A percentile compares a stretch with the other conserved stretches of the same genome.
These are phyloP conservation scores for Phytophthora citrophthora DNA, from an alignment of 352 stramenopile genomes.

Conservation along the genomic window DNA sequence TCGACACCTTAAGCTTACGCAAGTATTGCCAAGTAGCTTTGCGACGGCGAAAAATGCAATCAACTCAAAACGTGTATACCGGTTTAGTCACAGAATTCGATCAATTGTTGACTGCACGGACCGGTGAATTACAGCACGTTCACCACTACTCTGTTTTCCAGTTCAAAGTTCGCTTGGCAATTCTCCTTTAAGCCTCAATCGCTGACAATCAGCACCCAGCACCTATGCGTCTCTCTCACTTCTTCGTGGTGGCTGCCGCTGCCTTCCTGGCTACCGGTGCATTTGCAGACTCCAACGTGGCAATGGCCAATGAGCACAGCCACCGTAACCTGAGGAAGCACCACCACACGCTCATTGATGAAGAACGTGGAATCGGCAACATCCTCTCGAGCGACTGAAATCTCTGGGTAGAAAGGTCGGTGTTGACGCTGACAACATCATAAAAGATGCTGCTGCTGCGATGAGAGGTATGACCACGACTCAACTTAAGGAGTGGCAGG, in stretches of 20 bases:
- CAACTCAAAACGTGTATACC: too few relatives aligned
- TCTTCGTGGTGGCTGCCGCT: background rate
- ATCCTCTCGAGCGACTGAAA: background rate
- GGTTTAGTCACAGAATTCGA: too few relatives aligned
- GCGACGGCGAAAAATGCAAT: too few relatives aligned
- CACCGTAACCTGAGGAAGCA: background rate
- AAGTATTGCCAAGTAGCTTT: too few relatives aligned
- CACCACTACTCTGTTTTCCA: too few relatives aligned
- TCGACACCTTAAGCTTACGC: too few relatives aligned
- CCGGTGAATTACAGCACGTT: too few relatives aligned
- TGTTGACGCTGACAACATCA: background rate
- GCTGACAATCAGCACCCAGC: background rate
- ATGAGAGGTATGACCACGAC: too few relatives aligned
- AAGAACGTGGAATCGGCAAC: background rate
- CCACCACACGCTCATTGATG: background rate
- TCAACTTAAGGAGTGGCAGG: background rate
- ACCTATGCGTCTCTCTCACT: background rate
- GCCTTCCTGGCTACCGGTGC: background rate
- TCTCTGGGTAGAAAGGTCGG: background rate
- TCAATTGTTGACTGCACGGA: too few relatives aligned
- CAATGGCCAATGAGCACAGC: background rate
- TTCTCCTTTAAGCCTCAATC: background rate
- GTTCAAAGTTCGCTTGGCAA: background rate
- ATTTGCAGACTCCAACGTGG: background rate
- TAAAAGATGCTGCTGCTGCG: background rate